Base-by-base conservation (phyloP, 108 stramenopile species). In the Nitzschia sp. region DNA sequence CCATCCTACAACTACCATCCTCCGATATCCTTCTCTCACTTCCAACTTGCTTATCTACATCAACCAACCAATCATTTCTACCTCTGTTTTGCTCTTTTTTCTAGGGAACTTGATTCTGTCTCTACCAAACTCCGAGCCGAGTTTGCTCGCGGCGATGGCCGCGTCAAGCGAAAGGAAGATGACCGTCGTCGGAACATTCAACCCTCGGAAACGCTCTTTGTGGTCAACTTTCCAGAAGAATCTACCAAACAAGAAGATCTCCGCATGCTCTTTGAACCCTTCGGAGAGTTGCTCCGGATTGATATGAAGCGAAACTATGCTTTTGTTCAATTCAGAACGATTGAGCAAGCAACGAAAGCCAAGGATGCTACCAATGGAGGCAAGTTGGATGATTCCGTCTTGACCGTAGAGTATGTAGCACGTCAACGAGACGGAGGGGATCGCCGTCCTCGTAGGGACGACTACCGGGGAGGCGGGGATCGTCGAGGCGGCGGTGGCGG, bases 291-390 rank as follows among this genome's bases (percentile, higher is more conserved):
- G 29, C 65, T 89, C 5, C 70, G 94, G 14, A 92, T 95, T 63
- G 94, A 95, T 57, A 86, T 95, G 88, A 95, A 95, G 67, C 72
- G 89, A n/a, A 95, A 95, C 72, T 95, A 91, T 67, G 91, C 94
- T 50, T 92, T 95, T 76, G 89, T 95, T 37, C 90, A 90, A 68
- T 95, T 90, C 63, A 65, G 77, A 20, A 84, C 84, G 24, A 72
- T 88, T 51, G 94, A 90, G 19, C 82, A 92, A 51, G 91, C 94
- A 3, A 86, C 64, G 40, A 64, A 75, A 25, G 91, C 94, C 48
- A 86, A 85, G 74, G 86, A 91, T 20, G 80, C 81, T 15, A 91
- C 89, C 21, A 91, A 95, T 68, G 89, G 89, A 11, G 94, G 94
- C 10, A 90, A 90, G 65, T 70, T 95, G 55, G 89, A 92, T 77